Base-by-base conservation (phyloP, 2,329 filamentous ascomycete species). In the Pestalotiopsis sp. region DNA sequence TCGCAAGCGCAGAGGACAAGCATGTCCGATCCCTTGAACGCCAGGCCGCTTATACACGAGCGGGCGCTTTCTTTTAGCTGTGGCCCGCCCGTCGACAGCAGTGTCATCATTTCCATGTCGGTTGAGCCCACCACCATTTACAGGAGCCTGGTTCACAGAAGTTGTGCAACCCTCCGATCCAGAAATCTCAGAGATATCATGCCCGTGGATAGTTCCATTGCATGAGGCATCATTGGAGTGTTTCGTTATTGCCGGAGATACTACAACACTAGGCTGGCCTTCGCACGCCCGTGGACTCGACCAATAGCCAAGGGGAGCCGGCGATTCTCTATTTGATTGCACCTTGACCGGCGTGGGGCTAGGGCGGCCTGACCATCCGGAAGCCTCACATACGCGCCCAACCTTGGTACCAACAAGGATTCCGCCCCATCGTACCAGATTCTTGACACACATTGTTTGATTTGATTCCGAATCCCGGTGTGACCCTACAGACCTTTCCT, bases 321-420 rank as follows among this genome's bases (percentile, higher is more conserved):
- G 73, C 70, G 70, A 74, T 76, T 77, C 78, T 80, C 77, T 77
- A 75, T 83, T 80, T 78, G 78, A 85, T 85, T 86, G 84, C 81
- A 79, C 79, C 74, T 81, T 77, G 72, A 73, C 74, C 74, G 73
- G 77, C 78, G 76, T 77, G 78, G 78, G 79, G 78, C 78, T 78
- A 75, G 75, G 72, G 72, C 76, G 73, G 73, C 78, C 76, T 78
- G 79, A 67, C 84, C 83, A 86, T 77, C 81, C 78, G 79, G 77
- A 80, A 80, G 78, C 79, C 79, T 80, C 78, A 75, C 79, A 83
- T 87, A 87, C 81, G 85, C 85, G 85, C 85, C 84, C 75, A 70
- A 75, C 75, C 72, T 71, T 72, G 71, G 71, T 77, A 72, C 44
- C 44, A 76, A 77, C 83, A 81, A 77, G 83, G 81, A 79, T 81